phyloP scores from a whole-genome alignment of 495 filamentous ascomycete genomes.

The Aspergillus affinis region DNA sequence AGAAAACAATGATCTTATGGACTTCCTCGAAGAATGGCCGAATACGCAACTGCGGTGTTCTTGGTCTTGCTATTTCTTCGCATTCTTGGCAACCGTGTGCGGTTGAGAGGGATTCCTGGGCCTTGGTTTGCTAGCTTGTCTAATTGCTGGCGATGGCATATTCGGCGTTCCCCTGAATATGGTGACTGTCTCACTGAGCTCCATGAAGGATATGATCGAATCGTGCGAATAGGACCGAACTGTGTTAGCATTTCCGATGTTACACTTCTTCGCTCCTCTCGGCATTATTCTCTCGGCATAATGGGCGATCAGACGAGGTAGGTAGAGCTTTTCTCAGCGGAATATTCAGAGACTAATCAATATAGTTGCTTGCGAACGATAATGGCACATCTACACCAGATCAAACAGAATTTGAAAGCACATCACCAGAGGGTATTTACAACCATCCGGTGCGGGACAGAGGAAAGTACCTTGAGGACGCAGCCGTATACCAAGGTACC shows the following conservation, averaged over 20 bases:
- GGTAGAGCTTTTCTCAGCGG: not conserved
- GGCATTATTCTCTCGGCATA: constrained; percentile 4
- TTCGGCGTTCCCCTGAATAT: constrained; percentile 8
- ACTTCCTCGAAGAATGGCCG: constrained; percentile 7
- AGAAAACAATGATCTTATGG: not conserved
- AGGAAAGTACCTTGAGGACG: not conserved
- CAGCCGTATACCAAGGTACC: constrained; percentile 12
- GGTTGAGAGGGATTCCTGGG: constrained; percentile 21
- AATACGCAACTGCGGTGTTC: constrained; percentile 8
- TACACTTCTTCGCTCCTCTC: constrained; percentile 30
- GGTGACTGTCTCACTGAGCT: constrained; percentile 23
- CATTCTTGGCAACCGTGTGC: constrained; percentile 17
- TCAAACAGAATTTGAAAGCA: no score
- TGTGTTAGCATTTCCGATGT: constrained; percentile 50
- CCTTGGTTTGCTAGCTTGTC: constrained; percentile 16
- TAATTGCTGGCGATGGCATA: constrained; percentile 14
- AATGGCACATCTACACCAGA: not conserved
- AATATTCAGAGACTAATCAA: not conserved
- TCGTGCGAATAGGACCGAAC: constrained; percentile 58
- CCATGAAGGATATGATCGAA: constrained; percentile 51
- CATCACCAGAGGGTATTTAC: not conserved
- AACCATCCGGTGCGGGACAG: no score
- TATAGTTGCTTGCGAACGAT: not conserved
- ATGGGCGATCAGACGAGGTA: not conserved
- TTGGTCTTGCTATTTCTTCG: constrained; percentile 10